Evolutionary conservation across 2,329 filamentous ascomycete genomes (phyloP), one percentile per base, ranked within the genome.

Genomic region (Colletotrichum sp.): DNA sequence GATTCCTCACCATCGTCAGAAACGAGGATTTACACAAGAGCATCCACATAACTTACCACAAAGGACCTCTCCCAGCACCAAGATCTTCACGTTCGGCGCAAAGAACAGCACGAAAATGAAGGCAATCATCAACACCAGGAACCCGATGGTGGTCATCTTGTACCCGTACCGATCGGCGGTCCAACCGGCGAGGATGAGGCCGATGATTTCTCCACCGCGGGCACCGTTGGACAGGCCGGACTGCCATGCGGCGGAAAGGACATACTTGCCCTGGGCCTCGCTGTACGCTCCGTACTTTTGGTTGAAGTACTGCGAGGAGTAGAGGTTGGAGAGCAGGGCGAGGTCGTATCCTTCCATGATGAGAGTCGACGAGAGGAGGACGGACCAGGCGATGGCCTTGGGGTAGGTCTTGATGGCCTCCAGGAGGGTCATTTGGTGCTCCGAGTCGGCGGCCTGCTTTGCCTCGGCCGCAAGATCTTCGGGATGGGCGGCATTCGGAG

Each of bases 91-190:
- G 32, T 86, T 87, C 1, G 85, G 83, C 0, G 88, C 89, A 74
- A 91, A 91, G 80, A 91, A 91, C 2, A 89, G 79, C 4, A 90
- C 84, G 75, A 90, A 91, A 52, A 92, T 86, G 68, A 90, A 90
- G 0, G 81, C 80, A 32, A 87, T 85, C 88, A 89, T 84, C 79
- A 85, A 74, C 4, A 86, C 75, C 59, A 92, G 80, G 1, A 86
- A 84, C 0, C 82, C 85, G 16, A 91, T 85, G 24, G 89, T 88
- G 0, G 88, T 90, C 79, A 85, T 84, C 75, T 86, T 86, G 80
- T 90, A 89, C 2, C 89, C 89, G 26, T 84, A 88, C 3, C 85
- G 83, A 72, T 92, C 89, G 1, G 88, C 84, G 1, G 88, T 80
- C 82, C 86, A 88, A 9, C 90, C 91, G n/a, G 87, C 89, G 26